phyloP scores from a whole-genome alignment of 2,329 filamentous ascomycete species.

The Venturia pyrina region DNA sequence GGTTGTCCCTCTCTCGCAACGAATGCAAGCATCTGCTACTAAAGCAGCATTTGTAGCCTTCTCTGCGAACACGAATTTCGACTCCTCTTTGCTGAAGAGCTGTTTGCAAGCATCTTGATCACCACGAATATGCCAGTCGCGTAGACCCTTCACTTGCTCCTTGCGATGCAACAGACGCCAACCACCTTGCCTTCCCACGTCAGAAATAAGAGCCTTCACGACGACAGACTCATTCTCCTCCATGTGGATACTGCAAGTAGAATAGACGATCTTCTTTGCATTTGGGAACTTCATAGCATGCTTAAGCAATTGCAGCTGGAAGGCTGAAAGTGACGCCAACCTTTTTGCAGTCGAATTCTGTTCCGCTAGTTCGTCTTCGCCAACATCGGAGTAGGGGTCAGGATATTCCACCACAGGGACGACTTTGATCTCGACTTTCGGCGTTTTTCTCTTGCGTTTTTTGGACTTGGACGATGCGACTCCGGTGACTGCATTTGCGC shows the following conservation, averaged over 20 bases:
- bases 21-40: constrained; percentile 65
- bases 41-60: constrained; percentile 27
- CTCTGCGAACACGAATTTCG: constrained; percentile 3
- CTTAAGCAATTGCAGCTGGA: constrained; percentile 71
- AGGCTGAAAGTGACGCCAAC: constrained; percentile 62
- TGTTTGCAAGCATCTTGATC: constrained; percentile 7
- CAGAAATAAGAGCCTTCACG: constrained; percentile 56
- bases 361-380: constrained; percentile 22
- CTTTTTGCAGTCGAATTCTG: constrained; percentile 44
- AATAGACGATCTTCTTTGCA: constrained; percentile 73
- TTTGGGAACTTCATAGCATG: constrained; percentile 77
- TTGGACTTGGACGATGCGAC: constrained; percentile 20
- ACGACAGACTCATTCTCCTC: constrained; percentile 88
- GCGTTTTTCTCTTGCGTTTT: constrained; percentile 18
- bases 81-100: not conserved
- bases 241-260: constrained; percentile 80
- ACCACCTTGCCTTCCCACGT: constrained; percentile 53
- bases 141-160: constrained; percentile 68
- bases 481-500: constrained; percentile 3
- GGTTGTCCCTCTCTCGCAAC: constrained; percentile 70
- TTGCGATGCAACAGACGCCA: constrained; percentile 68
- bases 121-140: constrained; percentile 58
- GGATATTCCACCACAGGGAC: constrained; percentile 12
- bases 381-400: constrained; percentile 19
- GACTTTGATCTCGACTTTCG: constrained; percentile 17